Percentiles rank a stretch among this genome's conserved stretches.
Conservation (phyloP, 176 grass and related monocot species). For the Musa acuminata region DNA sequence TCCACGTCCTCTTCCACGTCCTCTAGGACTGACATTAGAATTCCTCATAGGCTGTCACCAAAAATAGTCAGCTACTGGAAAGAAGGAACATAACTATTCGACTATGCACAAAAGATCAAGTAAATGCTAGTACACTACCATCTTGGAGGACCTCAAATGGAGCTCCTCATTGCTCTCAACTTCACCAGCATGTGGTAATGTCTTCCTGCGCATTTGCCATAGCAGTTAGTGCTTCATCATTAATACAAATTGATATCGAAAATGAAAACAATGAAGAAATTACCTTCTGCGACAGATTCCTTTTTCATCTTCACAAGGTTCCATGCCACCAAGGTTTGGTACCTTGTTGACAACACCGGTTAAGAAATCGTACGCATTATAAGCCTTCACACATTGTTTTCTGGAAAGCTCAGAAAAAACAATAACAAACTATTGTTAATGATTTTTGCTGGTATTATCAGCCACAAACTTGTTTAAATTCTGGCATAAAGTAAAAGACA, state of each 20-base stretch:
- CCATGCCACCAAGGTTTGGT: constrained; percentile 69
- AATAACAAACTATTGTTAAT: neutral
- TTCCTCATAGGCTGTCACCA: constrained; percentile 57
- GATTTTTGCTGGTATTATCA: neutral
- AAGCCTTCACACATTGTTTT: constrained; percentile 97
- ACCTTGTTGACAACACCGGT: constrained; percentile 93
- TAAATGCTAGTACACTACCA: constrained; percentile 16
- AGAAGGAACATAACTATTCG: neutral
- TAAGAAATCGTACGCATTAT: constrained; percentile 98
- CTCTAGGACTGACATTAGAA: constrained; percentile 52
- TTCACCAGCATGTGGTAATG: constrained; percentile 9
- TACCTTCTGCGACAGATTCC: constrained; percentile 85
- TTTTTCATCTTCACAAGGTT: constrained; percentile 82
- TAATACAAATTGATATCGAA: neutral
- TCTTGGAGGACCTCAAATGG: constrained; percentile 6
- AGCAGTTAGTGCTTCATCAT: constrained; percentile 4
- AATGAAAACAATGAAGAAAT: neutral
- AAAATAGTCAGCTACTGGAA: neutral
- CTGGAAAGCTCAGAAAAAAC: constrained; percentile 43
- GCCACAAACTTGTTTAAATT: neutral
- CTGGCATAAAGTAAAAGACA: neutral
- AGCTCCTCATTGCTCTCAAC: constrained; percentile 2
- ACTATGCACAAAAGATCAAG: neutral
- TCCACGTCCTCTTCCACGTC: constrained; percentile 44
- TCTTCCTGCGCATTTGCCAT: constrained; percentile 1